Percentiles rank a stretch among this genome's conserved stretches.
phyloP scores from a whole-genome alignment of 1,284 basidiomycete species.

The Trichosporon ovoides region DNA sequence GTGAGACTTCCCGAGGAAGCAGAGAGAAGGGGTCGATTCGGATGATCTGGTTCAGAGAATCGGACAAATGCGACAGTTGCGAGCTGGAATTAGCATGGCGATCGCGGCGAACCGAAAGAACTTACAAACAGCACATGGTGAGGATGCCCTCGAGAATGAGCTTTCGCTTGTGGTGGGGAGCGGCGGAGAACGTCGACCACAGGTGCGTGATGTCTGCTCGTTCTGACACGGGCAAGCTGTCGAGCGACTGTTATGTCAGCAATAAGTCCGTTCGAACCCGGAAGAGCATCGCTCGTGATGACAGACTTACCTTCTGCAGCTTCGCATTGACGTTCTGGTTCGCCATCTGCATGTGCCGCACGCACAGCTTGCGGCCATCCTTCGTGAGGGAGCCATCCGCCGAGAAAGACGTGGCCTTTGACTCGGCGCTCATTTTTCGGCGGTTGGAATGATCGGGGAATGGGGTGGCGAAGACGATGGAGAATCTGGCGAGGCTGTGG shows the following conservation, averaged over 20 bases:
- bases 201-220: slow-evolving; percentile 84
- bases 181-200: slow-evolving; percentile 96
- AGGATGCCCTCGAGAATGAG: slow-evolving; percentile 94
- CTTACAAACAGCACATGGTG: slow-evolving; percentile 95
- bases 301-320: slow-evolving; percentile 72
- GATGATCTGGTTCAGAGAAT: slow-evolving; percentile 84
- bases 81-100: slow-evolving; percentile 45
- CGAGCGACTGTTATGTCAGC: slow-evolving; percentile 67
- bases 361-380: slow-evolving; percentile 45
- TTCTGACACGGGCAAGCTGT: slow-evolving; percentile 82
- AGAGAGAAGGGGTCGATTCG: slow-evolving; percentile 91
- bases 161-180: slow-evolving; percentile 80
- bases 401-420: not conserved
- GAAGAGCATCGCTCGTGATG: not conserved
- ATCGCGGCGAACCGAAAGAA: slow-evolving; percentile 5
- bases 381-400: slow-evolving; percentile 12
- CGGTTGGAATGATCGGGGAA: not conserved
- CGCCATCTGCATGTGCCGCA: slow-evolving; percentile 86
- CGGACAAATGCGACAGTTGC: slow-evolving; percentile 92
- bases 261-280: too few species aligned
- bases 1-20: slow-evolving; percentile 82
- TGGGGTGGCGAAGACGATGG: not conserved
- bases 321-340: slow-evolving; percentile 90
- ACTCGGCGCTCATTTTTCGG: slow-evolving; percentile 2
- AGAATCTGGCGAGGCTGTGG: not conserved